These are phyloP conservation scores for Pouteria campechiana DNA, from an alignment of 179 eudicot genomes.

Conservation along the genomic window DNA sequence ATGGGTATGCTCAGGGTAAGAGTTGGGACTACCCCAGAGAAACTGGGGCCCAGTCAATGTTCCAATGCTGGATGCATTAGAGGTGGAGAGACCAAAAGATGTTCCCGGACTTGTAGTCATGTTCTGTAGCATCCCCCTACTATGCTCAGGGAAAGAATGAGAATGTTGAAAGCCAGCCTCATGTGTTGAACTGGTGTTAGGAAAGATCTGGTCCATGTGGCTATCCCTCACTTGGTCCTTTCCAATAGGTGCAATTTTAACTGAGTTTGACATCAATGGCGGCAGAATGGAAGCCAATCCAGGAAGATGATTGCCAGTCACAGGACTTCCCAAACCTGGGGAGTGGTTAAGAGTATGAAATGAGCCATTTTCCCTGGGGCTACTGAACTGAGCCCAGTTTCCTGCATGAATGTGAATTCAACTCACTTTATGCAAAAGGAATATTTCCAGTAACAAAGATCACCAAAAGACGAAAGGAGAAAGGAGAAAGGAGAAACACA, in stretches of 20 bases:
- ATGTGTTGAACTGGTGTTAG: conserved; percentile 22
- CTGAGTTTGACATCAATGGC: conserved; percentile 34
- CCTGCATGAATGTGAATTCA: conserved; percentile 24
- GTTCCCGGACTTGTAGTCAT: conserved; percentile 29
- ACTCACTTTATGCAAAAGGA: background rate
- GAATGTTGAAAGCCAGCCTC: conserved; percentile 36
- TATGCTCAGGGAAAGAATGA: conserved; percentile 62
- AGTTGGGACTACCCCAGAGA: conserved; percentile 67
- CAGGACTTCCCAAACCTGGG: conserved; percentile 48
- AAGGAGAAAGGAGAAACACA: background rate
- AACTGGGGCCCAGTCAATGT: conserved; percentile 70
- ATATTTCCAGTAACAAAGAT: background rate
- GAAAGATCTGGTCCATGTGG: conserved; percentile 28
- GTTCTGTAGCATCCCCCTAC: too few relatives aligned
- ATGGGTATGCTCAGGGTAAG: conserved; percentile 33
- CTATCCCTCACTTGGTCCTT: conserved; percentile 37
- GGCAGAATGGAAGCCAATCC: conserved; percentile 62
- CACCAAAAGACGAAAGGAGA: background rate
- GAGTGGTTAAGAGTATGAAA: conserved; percentile 37
- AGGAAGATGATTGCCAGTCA: conserved; percentile 26
- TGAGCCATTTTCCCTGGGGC: conserved; percentile 45
- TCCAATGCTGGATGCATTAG: conserved; percentile 54
- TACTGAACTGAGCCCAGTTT: conserved; percentile 53
- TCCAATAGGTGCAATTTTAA: conserved; percentile 54
- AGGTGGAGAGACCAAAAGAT: conserved; percentile 48